Evolutionary conservation across 176 grass and related monocot species (phyloP).

Genomic region (Oryza glumipatula): DNA sequence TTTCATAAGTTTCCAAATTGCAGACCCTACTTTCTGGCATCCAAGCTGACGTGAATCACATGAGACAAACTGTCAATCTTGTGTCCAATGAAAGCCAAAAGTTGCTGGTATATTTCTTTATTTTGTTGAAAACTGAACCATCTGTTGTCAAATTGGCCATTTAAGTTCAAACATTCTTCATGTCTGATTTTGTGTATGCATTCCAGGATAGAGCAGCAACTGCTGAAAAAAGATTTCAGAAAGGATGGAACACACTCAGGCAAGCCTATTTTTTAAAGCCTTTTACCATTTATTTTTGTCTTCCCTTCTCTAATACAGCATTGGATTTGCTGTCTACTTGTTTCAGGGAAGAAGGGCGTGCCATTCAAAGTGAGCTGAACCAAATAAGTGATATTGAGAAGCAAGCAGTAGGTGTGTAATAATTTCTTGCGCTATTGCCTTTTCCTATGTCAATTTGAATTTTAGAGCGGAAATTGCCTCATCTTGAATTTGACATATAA

Average conservation of each 20-base stretch:
- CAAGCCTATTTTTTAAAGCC: background rate
- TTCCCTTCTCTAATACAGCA: constrained; percentile 12
- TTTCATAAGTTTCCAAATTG: constrained; percentile 31
- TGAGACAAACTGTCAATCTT: constrained; percentile 65
- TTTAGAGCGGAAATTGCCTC: background rate
- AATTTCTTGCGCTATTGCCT: background rate
- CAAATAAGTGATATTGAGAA: constrained; percentile 58
- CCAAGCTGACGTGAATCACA: constrained; percentile 58
- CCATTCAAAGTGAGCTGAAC: constrained; percentile 52
- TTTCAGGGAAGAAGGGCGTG: constrained; percentile 53
- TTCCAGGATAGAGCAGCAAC: constrained; percentile 56
- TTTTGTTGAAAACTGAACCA: background rate
- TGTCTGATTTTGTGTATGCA: constrained; percentile 6
- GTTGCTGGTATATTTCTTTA: constrained; percentile 50
- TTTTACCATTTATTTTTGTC: background rate
- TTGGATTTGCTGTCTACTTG: background rate
- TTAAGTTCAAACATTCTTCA: background rate
- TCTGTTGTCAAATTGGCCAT: background rate
- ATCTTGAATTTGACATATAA: background rate
- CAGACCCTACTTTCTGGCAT: constrained; percentile 63
- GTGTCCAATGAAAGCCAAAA: constrained; percentile 64
- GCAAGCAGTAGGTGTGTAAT: constrained; percentile 54
- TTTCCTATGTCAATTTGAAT: background rate
- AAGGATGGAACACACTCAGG: constrained; percentile 72
- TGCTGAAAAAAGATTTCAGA: constrained; percentile 57